Conservation (phyloP, 2,329 filamentous ascomycete species). For the Diaporthe destruens region DNA sequence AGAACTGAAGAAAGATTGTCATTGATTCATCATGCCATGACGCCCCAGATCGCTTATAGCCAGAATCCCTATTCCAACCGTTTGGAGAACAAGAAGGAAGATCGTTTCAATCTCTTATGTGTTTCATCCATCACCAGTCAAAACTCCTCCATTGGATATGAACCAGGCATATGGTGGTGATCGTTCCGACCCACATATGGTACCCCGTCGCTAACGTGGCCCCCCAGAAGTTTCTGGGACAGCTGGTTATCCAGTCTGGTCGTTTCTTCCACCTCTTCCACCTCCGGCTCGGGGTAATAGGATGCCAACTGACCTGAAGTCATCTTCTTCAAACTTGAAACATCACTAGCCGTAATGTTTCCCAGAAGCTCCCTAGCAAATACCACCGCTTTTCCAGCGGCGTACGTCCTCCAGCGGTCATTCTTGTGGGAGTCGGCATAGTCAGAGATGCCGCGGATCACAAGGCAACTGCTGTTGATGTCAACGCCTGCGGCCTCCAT, state of each 20-base stretch:
- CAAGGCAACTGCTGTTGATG: conserved; percentile 50
- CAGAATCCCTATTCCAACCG: too few species aligned
- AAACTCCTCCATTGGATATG: too few species aligned
- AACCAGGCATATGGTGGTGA: not conserved
- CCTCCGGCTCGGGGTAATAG: not conserved
- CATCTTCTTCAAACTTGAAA: conserved; percentile 1
- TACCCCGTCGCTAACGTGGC: not conserved
- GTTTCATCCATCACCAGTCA: too few species aligned
- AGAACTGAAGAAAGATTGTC: too few species aligned
- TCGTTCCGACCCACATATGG: not conserved
- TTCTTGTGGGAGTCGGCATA: conserved; percentile 57
- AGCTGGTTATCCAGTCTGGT: too few species aligned
- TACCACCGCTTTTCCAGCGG: conserved; percentile 50
- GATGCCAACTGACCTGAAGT: not conserved
- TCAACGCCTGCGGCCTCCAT: conserved; percentile 50
- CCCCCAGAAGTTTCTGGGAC: not conserved
- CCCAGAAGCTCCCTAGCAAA: conserved; percentile 44
- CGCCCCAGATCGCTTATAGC: too few species aligned
- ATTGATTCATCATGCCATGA: too few species aligned
- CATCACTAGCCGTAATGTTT: not conserved
- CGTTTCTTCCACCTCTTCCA: not conserved
- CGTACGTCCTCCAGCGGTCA: conserved; percentile 53
- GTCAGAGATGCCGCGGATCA: conserved; percentile 57
- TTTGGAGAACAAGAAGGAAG: too few species aligned
- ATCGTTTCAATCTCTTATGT: too few species aligned